Evolutionary conservation across 148 eudicot species (phyloP).

Genomic region (Rhododendron molle): DNA sequence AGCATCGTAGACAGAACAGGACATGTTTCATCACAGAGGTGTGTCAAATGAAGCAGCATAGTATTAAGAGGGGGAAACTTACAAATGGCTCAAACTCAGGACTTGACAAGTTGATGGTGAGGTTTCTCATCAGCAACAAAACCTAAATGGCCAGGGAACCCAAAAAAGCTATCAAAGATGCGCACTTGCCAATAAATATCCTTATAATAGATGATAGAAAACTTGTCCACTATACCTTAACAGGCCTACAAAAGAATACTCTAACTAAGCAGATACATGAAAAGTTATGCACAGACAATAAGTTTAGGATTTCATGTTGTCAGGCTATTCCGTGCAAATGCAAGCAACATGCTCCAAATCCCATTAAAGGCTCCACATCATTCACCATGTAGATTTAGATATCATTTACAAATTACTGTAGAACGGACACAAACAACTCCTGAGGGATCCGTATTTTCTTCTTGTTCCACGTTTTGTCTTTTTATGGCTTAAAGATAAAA

Average conservation of each 20-base stretch:
- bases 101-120: conserved; percentile 82
- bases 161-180: neutral
- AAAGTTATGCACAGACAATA: neutral
- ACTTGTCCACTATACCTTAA: neutral
- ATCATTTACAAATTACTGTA: neutral
- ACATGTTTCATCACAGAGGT: neutral
- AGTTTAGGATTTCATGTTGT: neutral
- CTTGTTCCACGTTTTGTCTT: neutral
- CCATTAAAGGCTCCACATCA: neutral
- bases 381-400: neutral
- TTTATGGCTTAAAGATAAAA: neutral
- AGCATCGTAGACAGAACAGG: neutral
- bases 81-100: conserved; percentile 87
- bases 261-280: neutral
- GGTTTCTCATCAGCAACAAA: conserved; percentile 81
- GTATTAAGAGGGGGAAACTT: conserved; percentile 23
- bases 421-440: neutral
- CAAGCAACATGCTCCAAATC: conserved; percentile 4
- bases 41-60: neutral
- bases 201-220: neutral
- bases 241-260: neutral
- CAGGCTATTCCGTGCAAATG: neutral
- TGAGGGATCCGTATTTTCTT: neutral
- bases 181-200: neutral
- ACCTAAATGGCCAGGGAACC: conserved; percentile 46